phyloP scores from a whole-genome alignment of 2,329 filamentous ascomycete genomes.

The Colletotrichum melonis region DNA sequence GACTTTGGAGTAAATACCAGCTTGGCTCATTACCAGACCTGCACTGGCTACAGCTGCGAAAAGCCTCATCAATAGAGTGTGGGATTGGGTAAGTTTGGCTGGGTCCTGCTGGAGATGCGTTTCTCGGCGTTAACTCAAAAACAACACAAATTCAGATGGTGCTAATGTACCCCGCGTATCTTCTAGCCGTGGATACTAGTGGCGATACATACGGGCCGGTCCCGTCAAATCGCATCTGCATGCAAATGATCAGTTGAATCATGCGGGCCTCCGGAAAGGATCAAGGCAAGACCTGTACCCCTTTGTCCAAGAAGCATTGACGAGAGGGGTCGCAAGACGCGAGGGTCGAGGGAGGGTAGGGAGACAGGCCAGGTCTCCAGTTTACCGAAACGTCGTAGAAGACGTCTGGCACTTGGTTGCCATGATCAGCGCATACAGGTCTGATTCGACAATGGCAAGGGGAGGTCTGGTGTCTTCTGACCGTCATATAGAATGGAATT shows the following conservation, averaged over 20 bases:
- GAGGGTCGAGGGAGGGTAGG: neutral
- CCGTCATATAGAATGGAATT: neutral
- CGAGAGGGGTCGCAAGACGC: neutral
- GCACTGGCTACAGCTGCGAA: neutral
- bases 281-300: neutral
- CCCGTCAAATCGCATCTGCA: conserved; percentile 9
- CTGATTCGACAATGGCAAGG: conserved; percentile 23
- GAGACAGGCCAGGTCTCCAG: neutral
- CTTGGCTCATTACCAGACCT: neutral
- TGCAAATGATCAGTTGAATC: conserved; percentile 19
- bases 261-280: conserved; percentile 13
- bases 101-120: neutral
- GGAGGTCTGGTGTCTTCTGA: conserved; percentile 7
- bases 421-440: conserved; percentile 13
- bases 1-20: neutral
- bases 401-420: conserved; percentile 1
- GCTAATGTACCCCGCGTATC: conserved; percentile 19
- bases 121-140: conserved; percentile 15
- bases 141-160: neutral
- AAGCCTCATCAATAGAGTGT: neutral
- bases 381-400: conserved; percentile 22
- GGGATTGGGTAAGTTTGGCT: neutral
- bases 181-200: neutral
- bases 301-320: neutral
- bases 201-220: conserved; percentile 12